These are phyloP conservation scores for Monascus ruber DNA, from an alignment of 2,329 filamentous ascomycete genomes.

Conservation along the genomic window DNA sequence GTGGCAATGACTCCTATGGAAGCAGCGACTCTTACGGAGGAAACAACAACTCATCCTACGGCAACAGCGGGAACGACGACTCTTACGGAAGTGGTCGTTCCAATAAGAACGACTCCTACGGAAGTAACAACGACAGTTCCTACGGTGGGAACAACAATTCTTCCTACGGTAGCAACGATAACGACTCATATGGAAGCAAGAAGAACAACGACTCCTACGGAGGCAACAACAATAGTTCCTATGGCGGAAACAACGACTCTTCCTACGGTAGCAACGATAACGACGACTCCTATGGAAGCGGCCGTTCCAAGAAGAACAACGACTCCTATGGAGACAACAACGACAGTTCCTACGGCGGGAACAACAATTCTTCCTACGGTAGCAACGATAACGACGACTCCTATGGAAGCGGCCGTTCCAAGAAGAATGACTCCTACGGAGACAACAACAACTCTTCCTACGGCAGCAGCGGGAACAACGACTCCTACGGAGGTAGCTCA, in stretches of 20 bases:
- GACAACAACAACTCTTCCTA: not conserved
- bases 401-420: not conserved
- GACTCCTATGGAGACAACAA: not conserved
- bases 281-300: not conserved
- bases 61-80: not conserved
- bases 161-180: not conserved
- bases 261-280: not conserved
- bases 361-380: not conserved
- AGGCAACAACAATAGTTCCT: not conserved
- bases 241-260: not conserved
- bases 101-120: not conserved
- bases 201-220: not conserved
- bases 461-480: not conserved
- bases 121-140: not conserved
- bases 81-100: not conserved
- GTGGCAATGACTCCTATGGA: not conserved
- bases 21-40: not conserved
- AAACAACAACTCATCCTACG: not conserved
- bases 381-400: not conserved
- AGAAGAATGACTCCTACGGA: not conserved
- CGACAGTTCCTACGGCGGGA: not conserved
- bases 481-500: not conserved
- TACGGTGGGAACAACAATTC: not conserved
- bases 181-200: not conserved
- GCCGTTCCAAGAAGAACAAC: not conserved